A percentile compares a stretch with the other conserved stretches of the same genome.
Evolutionary conservation across 805 yeast genomes (phyloP).

Genomic region (Dipodascopsis tothii): DNA sequence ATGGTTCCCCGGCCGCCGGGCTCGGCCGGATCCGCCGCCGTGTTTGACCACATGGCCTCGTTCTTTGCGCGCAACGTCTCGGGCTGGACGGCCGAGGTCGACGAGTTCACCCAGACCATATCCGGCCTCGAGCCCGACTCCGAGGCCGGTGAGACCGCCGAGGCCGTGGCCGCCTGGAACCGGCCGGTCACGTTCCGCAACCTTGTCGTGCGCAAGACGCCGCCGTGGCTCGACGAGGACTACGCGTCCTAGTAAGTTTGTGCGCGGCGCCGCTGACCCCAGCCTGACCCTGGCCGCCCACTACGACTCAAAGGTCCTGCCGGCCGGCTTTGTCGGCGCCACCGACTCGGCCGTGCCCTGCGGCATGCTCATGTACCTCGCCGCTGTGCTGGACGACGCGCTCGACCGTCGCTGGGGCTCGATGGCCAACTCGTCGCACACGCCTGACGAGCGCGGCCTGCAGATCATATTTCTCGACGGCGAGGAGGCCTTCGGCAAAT

Average conservation of each 20-base stretch:
- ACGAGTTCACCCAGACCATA: constrained; percentile 22
- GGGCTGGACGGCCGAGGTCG: constrained; percentile 29
- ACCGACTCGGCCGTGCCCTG: constrained; percentile 55
- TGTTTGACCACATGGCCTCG: constrained; percentile 34
- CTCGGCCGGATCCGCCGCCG: constrained; percentile 34
- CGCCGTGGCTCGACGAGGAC: constrained; percentile 15
- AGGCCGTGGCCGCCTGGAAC: not conserved
- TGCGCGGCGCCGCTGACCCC: not conserved
- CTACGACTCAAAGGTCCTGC: constrained; percentile 45
- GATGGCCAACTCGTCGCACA: not conserved
- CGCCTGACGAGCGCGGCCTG: constrained; percentile 31
- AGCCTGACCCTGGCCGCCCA: constrained; percentile 41
- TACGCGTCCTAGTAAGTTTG: not conserved
- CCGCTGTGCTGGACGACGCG: constrained; percentile 29
- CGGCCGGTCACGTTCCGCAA: constrained; percentile 34
- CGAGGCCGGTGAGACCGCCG: constrained; percentile 4
- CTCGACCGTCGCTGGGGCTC: constrained; percentile 23
- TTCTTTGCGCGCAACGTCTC: constrained; percentile 31
- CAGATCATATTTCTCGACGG: constrained; percentile 53
- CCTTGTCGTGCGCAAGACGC: constrained; percentile 31
- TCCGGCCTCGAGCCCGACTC: constrained; percentile 6
- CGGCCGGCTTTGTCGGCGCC: constrained; percentile 54
- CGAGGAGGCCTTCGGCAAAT: constrained; percentile 50
- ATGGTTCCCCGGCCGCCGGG: constrained; percentile 39
- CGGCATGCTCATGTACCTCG: constrained; percentile 43